Conservation (phyloP, 139 green algal genomes). For the Micractinium sp. region DNA sequence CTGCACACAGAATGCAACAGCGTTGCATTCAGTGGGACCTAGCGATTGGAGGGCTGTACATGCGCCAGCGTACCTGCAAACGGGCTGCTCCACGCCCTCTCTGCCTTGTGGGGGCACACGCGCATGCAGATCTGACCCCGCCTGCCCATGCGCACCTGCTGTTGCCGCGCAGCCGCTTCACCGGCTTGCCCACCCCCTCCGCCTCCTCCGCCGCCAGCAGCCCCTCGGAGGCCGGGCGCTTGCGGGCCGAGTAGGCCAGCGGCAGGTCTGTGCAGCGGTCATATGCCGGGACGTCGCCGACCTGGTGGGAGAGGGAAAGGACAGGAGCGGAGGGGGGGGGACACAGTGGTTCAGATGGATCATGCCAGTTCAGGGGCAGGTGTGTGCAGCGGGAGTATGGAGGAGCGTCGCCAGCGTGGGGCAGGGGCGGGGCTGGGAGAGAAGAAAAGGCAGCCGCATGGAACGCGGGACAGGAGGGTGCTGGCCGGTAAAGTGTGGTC, state of each 20-base stretch:
- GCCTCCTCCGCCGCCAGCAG: not conserved
- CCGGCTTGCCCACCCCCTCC: not conserved
- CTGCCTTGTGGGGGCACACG: too few species aligned
- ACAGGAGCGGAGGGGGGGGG: not conserved
- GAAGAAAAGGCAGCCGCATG: too few species aligned
- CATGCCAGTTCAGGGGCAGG: not conserved
- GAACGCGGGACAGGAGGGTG: too few species aligned
- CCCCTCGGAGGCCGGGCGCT: not conserved
- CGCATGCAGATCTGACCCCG: not conserved
- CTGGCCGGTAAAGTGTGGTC: too few species aligned
- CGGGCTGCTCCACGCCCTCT: too few species aligned
- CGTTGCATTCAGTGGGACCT: not conserved
- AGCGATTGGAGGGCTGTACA: not conserved
- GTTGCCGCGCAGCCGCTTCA: not conserved
- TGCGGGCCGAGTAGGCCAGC: not conserved
- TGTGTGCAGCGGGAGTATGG: not conserved
- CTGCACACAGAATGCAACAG: not conserved
- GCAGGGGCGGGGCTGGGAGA: too few species aligned
- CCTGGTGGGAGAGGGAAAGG: not conserved
- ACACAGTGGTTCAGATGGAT: not conserved
- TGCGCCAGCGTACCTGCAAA: too few species aligned
- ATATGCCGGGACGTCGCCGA: conserved; percentile 40
- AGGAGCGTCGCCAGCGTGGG: not conserved
- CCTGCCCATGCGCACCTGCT: not conserved
- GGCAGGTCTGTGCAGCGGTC: conserved; percentile 20